Conservation (phyloP, 225 moss, liverwort and hornwort species). For the Physcomitrellopsis africana region DNA sequence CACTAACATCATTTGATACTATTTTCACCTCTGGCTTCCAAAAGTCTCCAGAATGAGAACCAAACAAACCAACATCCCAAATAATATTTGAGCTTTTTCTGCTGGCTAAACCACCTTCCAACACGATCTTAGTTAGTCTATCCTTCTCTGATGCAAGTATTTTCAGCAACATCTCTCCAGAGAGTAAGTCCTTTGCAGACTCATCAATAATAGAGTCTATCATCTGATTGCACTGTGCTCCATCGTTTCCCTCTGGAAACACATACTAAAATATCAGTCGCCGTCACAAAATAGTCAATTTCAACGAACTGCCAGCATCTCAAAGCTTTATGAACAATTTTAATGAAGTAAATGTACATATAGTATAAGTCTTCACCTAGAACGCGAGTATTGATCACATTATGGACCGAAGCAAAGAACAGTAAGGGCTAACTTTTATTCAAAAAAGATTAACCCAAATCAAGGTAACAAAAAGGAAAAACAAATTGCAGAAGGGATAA, state of each 20-base stretch:
- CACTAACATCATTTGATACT: slow-evolving; percentile 31
- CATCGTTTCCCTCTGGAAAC: slow-evolving; percentile 45
- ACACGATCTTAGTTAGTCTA: slow-evolving; percentile 58
- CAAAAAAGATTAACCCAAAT: not conserved
- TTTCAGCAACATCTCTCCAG: slow-evolving; percentile 74
- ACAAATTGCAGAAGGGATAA: no score
- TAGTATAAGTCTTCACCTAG: slow-evolving; percentile 4
- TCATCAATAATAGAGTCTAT: slow-evolving; percentile 59
- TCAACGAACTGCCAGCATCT: not conserved
- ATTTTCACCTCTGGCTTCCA: slow-evolving; percentile 35
- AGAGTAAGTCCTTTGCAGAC: slow-evolving; percentile 53
- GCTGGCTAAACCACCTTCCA: slow-evolving; percentile 47
- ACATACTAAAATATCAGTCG: slow-evolving; percentile 23
- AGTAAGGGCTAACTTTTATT: slow-evolving; percentile 7
- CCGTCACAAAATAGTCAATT: slow-evolving; percentile 10
- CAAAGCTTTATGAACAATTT: not conserved
- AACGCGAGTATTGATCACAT: slow-evolving; percentile 22
- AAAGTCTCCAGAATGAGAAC: slow-evolving; percentile 31
- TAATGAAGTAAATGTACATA: not conserved
- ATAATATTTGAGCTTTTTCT: slow-evolving; percentile 36
- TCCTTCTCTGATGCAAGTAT: slow-evolving; percentile 70
- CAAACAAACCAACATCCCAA: slow-evolving; percentile 27
- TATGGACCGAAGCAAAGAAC: slow-evolving; percentile 18
- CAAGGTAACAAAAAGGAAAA: no score
- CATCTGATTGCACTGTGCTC: slow-evolving; percentile 42